A percentile compares a stretch with the other conserved stretches of the same genome.
Evolutionary conservation across 495 filamentous ascomycete genomes (phyloP).

Genomic region (Articulospora tetracladia): DNA sequence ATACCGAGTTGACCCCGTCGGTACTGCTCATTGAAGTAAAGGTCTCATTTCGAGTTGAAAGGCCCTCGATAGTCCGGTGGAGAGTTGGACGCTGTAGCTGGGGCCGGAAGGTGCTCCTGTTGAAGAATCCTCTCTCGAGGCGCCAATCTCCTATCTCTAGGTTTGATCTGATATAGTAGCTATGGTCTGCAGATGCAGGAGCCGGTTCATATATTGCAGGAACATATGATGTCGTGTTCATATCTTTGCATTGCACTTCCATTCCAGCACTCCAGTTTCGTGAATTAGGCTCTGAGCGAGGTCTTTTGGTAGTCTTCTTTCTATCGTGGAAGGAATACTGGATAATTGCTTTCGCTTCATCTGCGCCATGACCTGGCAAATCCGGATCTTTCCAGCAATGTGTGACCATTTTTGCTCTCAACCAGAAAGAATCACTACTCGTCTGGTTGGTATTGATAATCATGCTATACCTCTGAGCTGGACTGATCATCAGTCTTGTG

Average conservation of each 20-base stretch:
- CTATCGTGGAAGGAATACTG: conserved; percentile 33
- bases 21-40: conserved; percentile 33
- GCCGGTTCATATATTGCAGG: conserved; percentile 36
- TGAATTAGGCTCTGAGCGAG: conserved; percentile 22
- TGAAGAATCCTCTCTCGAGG: conserved; percentile 50
- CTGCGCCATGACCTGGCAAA: conserved; percentile 39
- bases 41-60: conserved; percentile 41
- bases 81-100: conserved; percentile 37
- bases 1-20: conserved; percentile 47
- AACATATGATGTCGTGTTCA: conserved; percentile 34
- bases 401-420: conserved; percentile 52
- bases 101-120: conserved; percentile 49
- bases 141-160: conserved; percentile 54
- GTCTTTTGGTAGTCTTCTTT: conserved; percentile 33
- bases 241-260: conserved; percentile 41
- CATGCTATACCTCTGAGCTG: conserved; percentile 67
- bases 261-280: conserved; percentile 34
- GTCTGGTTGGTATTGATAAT: conserved; percentile 57
- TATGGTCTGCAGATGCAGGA: conserved; percentile 38
- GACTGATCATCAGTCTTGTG: conserved; percentile 48
- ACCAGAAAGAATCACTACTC: conserved; percentile 53
- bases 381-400: conserved; percentile 47
- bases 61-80: conserved; percentile 41
- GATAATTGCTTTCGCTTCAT: conserved; percentile 53
- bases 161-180: conserved; percentile 45